phyloP scores from a whole-genome alignment of 2,329 filamentous ascomycete genomes.

The Aspergillus ochraceoroseus region DNA sequence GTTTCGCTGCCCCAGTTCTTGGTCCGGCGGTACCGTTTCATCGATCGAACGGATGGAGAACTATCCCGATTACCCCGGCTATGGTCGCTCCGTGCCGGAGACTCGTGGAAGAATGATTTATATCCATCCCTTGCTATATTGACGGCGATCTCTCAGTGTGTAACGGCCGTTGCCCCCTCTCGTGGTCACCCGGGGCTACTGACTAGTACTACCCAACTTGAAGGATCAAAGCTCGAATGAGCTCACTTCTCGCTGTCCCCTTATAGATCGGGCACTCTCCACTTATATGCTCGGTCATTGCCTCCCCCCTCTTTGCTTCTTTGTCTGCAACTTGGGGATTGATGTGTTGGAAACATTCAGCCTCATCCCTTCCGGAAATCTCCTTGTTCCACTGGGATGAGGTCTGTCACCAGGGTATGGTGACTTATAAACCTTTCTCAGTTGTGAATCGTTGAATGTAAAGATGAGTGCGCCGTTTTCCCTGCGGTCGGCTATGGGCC shows the following conservation, averaged over 20 bases:
- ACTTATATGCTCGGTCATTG: background rate
- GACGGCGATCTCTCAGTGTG: conserved; percentile 12
- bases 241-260: conserved; percentile 1
- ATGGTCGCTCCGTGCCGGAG: conserved; percentile 5
- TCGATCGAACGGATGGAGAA: conserved; percentile 8
- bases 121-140: conserved; percentile 11
- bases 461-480: conserved; percentile 27
- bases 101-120: conserved; percentile 20
- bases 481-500: conserved; percentile 27
- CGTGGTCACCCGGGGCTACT: background rate
- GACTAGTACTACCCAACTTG: conserved; percentile 5
- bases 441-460: conserved; percentile 1
- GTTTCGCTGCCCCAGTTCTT: conserved; percentile 9
- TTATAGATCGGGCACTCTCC: conserved; percentile 5
- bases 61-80: conserved; percentile 10
- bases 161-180: conserved; percentile 10
- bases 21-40: conserved; percentile 16
- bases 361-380: background rate
- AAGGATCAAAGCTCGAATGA: conserved; percentile 1
- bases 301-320: conserved; percentile 5
- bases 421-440: background rate
- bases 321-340: background rate
- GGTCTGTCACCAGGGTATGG: background rate
- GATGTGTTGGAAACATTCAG: background rate
- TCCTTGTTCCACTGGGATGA: conserved; percentile 9